Evolutionary conservation across 345 rosid genomes (phyloP).

Genomic region (Microcos paniculata): DNA sequence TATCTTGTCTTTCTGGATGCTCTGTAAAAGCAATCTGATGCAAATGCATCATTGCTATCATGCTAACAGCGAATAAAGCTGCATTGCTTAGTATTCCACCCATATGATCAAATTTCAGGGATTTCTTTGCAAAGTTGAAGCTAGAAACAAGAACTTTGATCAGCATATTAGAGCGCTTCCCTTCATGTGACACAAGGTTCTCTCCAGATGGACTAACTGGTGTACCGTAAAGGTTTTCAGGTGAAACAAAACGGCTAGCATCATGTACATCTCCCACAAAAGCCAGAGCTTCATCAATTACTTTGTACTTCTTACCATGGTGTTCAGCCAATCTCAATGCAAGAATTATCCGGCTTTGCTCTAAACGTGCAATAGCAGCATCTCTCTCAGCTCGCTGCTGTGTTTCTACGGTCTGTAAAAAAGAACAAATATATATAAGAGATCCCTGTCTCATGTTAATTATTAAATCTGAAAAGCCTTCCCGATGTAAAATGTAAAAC

Average conservation of each 20-base stretch:
- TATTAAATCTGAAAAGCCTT: background rate
- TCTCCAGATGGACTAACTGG: constrained; percentile 37
- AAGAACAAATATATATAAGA: constrained; percentile 4
- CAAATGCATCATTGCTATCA: constrained; percentile 75
- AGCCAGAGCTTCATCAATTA: constrained; percentile 82
- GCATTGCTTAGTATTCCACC: constrained; percentile 78
- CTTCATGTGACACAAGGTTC: constrained; percentile 27
- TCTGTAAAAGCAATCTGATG: constrained; percentile 51
- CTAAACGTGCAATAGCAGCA: constrained; percentile 79
- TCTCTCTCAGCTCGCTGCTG: constrained; percentile 92
- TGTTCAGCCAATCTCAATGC: constrained; percentile 85
- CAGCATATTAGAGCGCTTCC: constrained; percentile 36
- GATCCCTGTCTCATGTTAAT: background rate
- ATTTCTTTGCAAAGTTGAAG: constrained; percentile 56
- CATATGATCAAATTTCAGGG: constrained; percentile 52
- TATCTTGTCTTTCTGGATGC: constrained; percentile 36
- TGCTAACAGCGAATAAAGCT: constrained; percentile 71
- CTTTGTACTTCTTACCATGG: constrained; percentile 78
- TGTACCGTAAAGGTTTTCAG: constrained; percentile 51
- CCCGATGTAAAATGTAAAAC: background rate
- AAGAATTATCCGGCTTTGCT: constrained; percentile 88
- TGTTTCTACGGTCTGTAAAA: constrained; percentile 63
- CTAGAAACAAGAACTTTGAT: constrained; percentile 51
- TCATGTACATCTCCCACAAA: constrained; percentile 74
- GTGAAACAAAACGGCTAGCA: constrained; percentile 46